Percentiles rank a stretch among this genome's conserved stretches.
These are phyloP conservation scores for Hordeum pubiflorum DNA, from an alignment of 202 grass and related monocot genomes.

Conservation along the genomic window DNA sequence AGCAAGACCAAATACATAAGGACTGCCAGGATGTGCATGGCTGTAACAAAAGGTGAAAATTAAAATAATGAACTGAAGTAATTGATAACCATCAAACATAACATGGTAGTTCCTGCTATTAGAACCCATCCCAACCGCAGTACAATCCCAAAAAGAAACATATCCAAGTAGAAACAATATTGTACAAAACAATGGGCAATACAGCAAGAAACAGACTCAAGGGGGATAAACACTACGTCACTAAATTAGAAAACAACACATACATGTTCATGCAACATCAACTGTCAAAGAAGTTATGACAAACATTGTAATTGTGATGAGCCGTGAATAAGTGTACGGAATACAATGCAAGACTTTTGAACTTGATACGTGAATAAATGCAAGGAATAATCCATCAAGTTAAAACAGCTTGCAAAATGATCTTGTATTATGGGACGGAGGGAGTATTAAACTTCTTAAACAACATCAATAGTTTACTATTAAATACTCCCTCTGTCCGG, in stretches of 20 bases:
- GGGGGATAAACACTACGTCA: background rate
- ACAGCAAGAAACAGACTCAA: background rate
- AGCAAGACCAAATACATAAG: constrained; percentile 95
- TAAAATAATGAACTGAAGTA: constrained; percentile 19
- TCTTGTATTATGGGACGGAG: no score
- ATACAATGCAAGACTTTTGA: constrained; percentile 16
- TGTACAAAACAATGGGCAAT: background rate
- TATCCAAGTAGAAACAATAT: background rate
- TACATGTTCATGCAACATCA: background rate
- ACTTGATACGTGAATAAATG: background rate
- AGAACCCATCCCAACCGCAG: background rate
- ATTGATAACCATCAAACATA: background rate
- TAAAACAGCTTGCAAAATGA: no score
- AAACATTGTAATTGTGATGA: background rate
- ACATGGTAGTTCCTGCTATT: constrained; percentile 3
- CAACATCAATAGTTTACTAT: background rate
- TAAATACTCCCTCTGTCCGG: background rate
- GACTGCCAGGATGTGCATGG: constrained; percentile 94
- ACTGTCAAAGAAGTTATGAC: background rate
- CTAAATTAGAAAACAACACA: constrained; percentile 1
- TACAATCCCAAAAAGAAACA: background rate
- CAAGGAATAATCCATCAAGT: background rate
- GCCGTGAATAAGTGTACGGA: background rate
- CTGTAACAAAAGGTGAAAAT: constrained; percentile 38
- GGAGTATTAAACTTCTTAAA: background rate